Percentiles rank a stretch among this genome's conserved stretches.
These are phyloP conservation scores for Aspergillus bertholletiae DNA, from an alignment of 495 filamentous ascomycete genomes.

Conservation along the genomic window DNA sequence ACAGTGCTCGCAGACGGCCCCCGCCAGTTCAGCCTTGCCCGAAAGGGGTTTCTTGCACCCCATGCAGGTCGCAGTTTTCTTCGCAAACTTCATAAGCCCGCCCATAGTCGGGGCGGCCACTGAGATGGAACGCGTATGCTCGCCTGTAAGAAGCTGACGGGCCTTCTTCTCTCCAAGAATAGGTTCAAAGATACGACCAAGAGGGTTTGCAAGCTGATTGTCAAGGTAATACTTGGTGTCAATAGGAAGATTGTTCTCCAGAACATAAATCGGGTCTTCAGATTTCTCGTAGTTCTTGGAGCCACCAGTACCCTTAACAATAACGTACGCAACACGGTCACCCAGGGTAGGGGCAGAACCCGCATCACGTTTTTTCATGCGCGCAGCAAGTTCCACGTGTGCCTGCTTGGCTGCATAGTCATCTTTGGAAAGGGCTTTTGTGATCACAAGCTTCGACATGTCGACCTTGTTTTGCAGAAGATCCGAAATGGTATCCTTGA, in stretches of 20 bases:
- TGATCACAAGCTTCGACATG: slow-evolving; percentile 99
- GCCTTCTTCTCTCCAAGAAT: slow-evolving; percentile 92
- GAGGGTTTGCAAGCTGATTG: slow-evolving; percentile 93
- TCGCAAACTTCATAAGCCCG: slow-evolving; percentile 96
- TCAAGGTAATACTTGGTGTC: slow-evolving; percentile 99
- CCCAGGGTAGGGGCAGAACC: slow-evolving; percentile 93
- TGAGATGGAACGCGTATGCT: slow-evolving; percentile 87
- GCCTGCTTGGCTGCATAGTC: slow-evolving; percentile 89
- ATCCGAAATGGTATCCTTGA: slow-evolving; percentile 93
- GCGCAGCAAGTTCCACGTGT: slow-evolving; percentile 87
- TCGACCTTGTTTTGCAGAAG: slow-evolving; percentile 96
- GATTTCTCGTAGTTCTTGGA: slow-evolving; percentile 93
- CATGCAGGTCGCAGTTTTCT: slow-evolving; percentile 97
- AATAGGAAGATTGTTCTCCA: slow-evolving; percentile 96
- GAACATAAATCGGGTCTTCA: slow-evolving; percentile 93
- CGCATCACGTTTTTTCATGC: slow-evolving; percentile 94
- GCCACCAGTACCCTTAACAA: slow-evolving; percentile 84
- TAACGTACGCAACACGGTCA: slow-evolving; percentile 97
- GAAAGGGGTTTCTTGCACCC: slow-evolving; percentile 95
- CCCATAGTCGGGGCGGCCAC: slow-evolving; percentile 86
- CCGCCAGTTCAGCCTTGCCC: slow-evolving; percentile 71
- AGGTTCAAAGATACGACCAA: slow-evolving; percentile 94
- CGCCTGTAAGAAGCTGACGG: slow-evolving; percentile 75
- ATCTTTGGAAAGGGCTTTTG: slow-evolving; percentile 85
- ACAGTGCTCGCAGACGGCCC: slow-evolving; percentile 86